Base-by-base conservation (phyloP, 176 grass and related monocot species). In the Cocos nucifera region DNA sequence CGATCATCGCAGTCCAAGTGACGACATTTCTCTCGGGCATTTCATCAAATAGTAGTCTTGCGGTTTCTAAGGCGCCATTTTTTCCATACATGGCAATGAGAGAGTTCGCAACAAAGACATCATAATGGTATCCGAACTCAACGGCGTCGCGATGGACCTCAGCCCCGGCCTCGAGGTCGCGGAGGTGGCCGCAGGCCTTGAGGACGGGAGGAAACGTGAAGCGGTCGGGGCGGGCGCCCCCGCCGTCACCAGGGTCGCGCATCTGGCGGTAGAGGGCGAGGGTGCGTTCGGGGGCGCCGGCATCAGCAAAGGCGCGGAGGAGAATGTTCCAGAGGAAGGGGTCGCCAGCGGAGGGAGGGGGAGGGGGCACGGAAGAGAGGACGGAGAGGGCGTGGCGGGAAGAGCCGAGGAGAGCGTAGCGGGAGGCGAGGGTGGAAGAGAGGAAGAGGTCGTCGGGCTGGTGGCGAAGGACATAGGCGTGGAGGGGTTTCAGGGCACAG, bases 71-170 rank as follows among this genome's bases (percentile, higher is more conserved):
- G 52, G 6, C 6, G 19, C 70, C 59, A 19, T 51, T 19, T 35
- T 56, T 62, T 9, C 70, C 59, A 29, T 73, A 73, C 70, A 73
- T 63, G 59, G 70, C 26, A 28, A 73, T 21, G 50, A 73, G 70
- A 25, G 70, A 62, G 51, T 73, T 73, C 14, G 26, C 50, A 19
- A 73, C 70, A 24, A 73, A 73, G 28, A 61, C 19, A 15, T 73
- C 70, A 19, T 49, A 35, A 14, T 56, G 24, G n/a, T 26, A 52
- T 27, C 70, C 70, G 5, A 62, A n/a, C 5, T 54, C 59, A 9
- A 18, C 51, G 3, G 70, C 51, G 15, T 73, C 59, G 1, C 27
- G n/a, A 28, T 63, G 59, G 28, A 63, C 24, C 19, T 35, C 23
- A 21, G 26, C 59, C 25, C 70, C 70, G 7, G 52, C 51, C 27